These are phyloP conservation scores for Nemania serpens DNA, from an alignment of 2,329 filamentous ascomycete species.

Conservation along the genomic window DNA sequence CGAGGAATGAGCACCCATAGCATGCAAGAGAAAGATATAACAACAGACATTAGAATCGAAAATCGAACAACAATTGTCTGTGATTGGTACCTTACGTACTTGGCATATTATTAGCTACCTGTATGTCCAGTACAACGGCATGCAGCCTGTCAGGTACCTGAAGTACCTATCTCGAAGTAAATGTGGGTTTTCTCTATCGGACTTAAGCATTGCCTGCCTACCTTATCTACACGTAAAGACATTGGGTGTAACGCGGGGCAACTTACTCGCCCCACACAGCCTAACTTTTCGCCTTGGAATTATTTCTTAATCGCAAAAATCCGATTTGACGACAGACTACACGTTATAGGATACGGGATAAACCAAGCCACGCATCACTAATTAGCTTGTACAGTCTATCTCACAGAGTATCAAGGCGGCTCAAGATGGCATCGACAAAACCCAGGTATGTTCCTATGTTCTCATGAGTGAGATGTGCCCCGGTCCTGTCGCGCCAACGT, in stretches of 20 bases:
- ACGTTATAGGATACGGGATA: neutral
- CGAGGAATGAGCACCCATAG: too few relatives aligned
- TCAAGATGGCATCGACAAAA: conserved; percentile 35
- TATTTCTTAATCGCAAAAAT: conserved; percentile 38
- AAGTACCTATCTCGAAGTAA: neutral
- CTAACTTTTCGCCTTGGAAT: conserved; percentile 31
- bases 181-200: conserved; percentile 4
- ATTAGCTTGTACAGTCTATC: neutral
- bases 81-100: too few relatives aligned
- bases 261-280: conserved; percentile 23
- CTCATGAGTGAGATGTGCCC: neutral
- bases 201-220: conserved; percentile 15
- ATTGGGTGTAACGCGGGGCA: conserved; percentile 17
- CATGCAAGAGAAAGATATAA: too few relatives aligned
- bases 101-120: too few relatives aligned
- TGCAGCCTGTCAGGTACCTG: too few relatives aligned
- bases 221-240: too few relatives aligned
- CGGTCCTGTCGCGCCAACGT: neutral
- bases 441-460: conserved; percentile 21
- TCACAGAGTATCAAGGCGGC: neutral
- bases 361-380: neutral
- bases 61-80: too few relatives aligned
- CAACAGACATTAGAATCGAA: too few relatives aligned
- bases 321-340: conserved; percentile 16
- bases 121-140: too few relatives aligned